Conservation (phyloP, 202 grass and related monocot genomes). For the Eragrostis tef region DNA sequence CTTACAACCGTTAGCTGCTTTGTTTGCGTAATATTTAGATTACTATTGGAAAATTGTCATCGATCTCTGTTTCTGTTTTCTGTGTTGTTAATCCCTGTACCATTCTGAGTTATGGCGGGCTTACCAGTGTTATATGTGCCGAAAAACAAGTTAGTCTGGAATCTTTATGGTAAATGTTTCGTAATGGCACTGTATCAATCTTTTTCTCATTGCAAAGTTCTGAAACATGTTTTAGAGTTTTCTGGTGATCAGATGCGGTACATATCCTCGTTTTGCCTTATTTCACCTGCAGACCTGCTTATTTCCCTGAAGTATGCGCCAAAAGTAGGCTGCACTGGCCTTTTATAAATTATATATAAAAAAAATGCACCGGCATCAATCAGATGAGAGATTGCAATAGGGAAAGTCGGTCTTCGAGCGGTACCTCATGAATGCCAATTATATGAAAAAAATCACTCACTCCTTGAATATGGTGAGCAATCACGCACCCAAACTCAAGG, state of each 20-base stretch:
- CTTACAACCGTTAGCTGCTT: conserved; percentile 35
- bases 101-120: neutral
- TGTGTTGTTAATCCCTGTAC: neutral
- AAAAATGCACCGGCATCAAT: too few species aligned
- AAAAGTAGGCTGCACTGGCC: too few species aligned
- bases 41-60: neutral
- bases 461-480: too few species aligned
- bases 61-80: neutral
- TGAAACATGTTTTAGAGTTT: conserved; percentile 5
- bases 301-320: too few species aligned
- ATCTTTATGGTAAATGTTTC: neutral
- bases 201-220: neutral
- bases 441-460: too few species aligned
- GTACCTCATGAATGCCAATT: too few species aligned
- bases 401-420: too few species aligned
- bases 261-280: too few species aligned
- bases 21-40: neutral
- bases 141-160: neutral
- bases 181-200: neutral
- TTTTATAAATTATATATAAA: too few species aligned
- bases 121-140: neutral
- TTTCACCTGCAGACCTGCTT: too few species aligned
- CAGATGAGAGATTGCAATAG: too few species aligned
- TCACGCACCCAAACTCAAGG: too few species aligned
- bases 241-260: neutral